A percentile compares a stretch with the other conserved stretches of the same genome.
Conservation (phyloP, 2,329 filamentous ascomycete species). For the Aureobasidium pullulans region DNA sequence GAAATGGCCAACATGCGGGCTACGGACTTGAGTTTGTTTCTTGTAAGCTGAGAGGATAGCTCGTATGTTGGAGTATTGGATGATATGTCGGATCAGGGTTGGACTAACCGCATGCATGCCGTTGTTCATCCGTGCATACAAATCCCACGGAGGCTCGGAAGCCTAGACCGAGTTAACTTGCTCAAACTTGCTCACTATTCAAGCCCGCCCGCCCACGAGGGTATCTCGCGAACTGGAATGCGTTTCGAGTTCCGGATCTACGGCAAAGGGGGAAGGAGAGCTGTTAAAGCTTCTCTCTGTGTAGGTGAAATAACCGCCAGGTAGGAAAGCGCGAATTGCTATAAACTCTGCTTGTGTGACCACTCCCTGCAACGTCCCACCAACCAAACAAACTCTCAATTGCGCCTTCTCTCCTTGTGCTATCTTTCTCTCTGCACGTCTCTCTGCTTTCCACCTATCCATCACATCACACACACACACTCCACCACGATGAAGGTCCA, state of each 20-base stretch:
- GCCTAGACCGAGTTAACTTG: slow-evolving; percentile 12
- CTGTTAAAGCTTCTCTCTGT: background rate
- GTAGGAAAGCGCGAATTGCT: background rate
- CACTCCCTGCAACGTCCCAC: slow-evolving; percentile 1
- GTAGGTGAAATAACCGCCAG: background rate
- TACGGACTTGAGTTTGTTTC: slow-evolving; percentile 8
- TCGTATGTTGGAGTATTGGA: background rate
- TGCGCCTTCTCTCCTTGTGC: background rate
- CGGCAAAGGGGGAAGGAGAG: background rate
- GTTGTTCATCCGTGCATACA: background rate
- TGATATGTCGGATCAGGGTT: background rate
- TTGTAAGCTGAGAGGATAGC: background rate
- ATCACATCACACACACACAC: background rate
- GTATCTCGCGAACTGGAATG: background rate
- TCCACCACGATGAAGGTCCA: slow-evolving; percentile 24
- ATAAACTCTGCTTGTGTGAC: slow-evolving; percentile 10
- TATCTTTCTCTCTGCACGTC: background rate
- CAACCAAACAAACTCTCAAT: background rate
- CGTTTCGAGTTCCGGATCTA: background rate
- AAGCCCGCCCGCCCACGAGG: background rate
- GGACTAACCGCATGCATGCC: background rate
- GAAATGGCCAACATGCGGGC: background rate
- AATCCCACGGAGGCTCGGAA: background rate
- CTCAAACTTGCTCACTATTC: background rate
- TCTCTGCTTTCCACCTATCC: background rate